Percentiles rank a stretch among this genome's conserved stretches.
Conservation (phyloP, 2,329 filamentous ascomycete species). For the Samsoniella hepiali region DNA sequence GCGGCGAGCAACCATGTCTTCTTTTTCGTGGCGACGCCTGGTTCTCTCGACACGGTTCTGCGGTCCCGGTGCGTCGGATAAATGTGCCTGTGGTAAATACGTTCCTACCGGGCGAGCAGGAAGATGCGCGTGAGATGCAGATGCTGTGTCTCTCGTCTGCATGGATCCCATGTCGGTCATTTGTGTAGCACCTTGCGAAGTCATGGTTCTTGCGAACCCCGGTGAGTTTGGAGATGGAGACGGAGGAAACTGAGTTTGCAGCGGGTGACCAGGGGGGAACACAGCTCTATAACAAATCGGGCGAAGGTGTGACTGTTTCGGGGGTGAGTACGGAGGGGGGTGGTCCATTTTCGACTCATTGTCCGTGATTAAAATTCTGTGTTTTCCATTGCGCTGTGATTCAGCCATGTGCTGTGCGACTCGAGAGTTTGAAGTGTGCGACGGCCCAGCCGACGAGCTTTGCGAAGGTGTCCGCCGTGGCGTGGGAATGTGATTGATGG, state of each 20-base stretch:
- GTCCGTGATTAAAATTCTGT: slow-evolving; percentile 38
- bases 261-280: slow-evolving; percentile 52
- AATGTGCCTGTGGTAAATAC: slow-evolving; percentile 44
- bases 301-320: slow-evolving; percentile 35
- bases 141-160: slow-evolving; percentile 25
- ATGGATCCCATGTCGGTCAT: slow-evolving; percentile 59
- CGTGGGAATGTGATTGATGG: slow-evolving; percentile 37
- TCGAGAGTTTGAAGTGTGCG: slow-evolving; percentile 22
- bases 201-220: slow-evolving; percentile 59
- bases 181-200: slow-evolving; percentile 57
- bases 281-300: slow-evolving; percentile 54
- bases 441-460: slow-evolving; percentile 20
- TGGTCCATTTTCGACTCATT: slow-evolving; percentile 35
- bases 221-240: slow-evolving; percentile 63
- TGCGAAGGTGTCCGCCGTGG: slow-evolving; percentile 35
- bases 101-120: slow-evolving; percentile 45
- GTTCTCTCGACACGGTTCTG: slow-evolving; percentile 48
- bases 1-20: slow-evolving; percentile 58
- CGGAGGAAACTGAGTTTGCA: slow-evolving; percentile 47
- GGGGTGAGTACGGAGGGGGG: slow-evolving; percentile 56
- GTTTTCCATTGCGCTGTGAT: slow-evolving; percentile 31
- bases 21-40: slow-evolving; percentile 60
- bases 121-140: slow-evolving; percentile 27
- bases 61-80: slow-evolving; percentile 37
- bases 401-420: slow-evolving; percentile 17